phyloP scores from a whole-genome alignment of 2,329 filamentous ascomycete genomes.

The Trichoderma sp. region DNA sequence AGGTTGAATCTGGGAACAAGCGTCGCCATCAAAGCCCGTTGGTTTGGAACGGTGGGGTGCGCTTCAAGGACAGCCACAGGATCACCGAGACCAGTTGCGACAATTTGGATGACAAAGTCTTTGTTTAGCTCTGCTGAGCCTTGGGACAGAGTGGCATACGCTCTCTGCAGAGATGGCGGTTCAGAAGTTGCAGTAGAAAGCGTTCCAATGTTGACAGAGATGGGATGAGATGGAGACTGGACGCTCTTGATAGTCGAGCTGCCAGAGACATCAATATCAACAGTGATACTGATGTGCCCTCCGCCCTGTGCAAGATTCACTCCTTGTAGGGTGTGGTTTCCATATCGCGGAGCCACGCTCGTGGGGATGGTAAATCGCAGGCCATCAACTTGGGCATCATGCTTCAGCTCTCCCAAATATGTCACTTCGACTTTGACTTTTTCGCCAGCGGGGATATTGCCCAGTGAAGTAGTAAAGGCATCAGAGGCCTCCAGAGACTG shows the following conservation, averaged over 20 bases:
- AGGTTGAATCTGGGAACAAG: conserved; percentile 71
- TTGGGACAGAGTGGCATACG: conserved; percentile 62
- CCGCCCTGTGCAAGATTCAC: not conserved
- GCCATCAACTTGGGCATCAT: conserved; percentile 68
- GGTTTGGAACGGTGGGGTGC: conserved; percentile 61
- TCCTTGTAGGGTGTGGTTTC: conserved; percentile 32
- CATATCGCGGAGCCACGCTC: conserved; percentile 67
- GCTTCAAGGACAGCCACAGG: conserved; percentile 67
- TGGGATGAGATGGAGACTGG: conserved; percentile 68
- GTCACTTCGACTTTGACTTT: conserved; percentile 62
- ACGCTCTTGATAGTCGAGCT: conserved; percentile 61
- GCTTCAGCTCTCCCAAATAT: conserved; percentile 71
- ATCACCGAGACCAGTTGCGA: conserved; percentile 59
- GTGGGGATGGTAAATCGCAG: conserved; percentile 70
- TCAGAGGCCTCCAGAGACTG: conserved; percentile 62
- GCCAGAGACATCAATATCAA: conserved; percentile 50
- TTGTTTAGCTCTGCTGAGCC: conserved; percentile 55
- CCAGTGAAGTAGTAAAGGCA: conserved; percentile 67
- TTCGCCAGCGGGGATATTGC: conserved; percentile 63
- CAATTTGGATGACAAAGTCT: conserved; percentile 68
- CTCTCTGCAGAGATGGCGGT: conserved; percentile 57
- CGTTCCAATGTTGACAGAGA: conserved; percentile 64
- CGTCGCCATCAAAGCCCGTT: conserved; percentile 69
- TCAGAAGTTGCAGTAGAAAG: conserved; percentile 45
- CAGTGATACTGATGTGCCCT: conserved; percentile 33